These are phyloP conservation scores for Chaetoceros tenuissimus DNA, from an alignment of 108 stramenopile species.

Conservation along the genomic window DNA sequence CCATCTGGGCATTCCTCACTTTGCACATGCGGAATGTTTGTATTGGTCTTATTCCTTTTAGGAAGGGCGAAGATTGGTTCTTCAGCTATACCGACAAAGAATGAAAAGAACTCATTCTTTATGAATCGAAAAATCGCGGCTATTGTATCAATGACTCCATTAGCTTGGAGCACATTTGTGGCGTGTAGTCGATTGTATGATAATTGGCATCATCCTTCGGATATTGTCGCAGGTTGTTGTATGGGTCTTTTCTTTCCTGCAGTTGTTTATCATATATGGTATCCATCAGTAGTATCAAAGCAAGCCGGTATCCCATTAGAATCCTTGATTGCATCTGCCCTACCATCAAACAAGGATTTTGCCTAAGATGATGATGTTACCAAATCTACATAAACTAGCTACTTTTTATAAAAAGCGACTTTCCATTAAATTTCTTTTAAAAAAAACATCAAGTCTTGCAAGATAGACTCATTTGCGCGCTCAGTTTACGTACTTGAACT, in stretches of 20 bases:
- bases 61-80: slow-evolving; percentile 23
- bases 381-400: no score
- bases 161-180: slow-evolving; percentile 32
- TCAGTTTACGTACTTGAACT: no score
- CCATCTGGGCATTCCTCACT: slow-evolving; percentile 40
- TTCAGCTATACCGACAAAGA: not conserved
- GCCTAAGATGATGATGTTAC: no score
- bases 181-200: slow-evolving; percentile 44
- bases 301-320: slow-evolving; percentile 35
- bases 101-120: not conserved
- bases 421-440: no score
- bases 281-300: slow-evolving; percentile 39
- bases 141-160: slow-evolving; percentile 5
- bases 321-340: not conserved
- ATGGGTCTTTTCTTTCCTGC: slow-evolving; percentile 42
- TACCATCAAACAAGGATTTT: not conserved
- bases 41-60: slow-evolving; percentile 27
- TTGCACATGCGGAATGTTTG: slow-evolving; percentile 26
- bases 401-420: no score
- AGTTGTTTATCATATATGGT: slow-evolving; percentile 61
- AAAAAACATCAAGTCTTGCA: no score
- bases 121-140: not conserved
- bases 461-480: no score
- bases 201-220: slow-evolving; percentile 80
- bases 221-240: slow-evolving; percentile 62